Conservation (phyloP, 1,284 basidiomycete species). For the Puccinia novopanici region DNA sequence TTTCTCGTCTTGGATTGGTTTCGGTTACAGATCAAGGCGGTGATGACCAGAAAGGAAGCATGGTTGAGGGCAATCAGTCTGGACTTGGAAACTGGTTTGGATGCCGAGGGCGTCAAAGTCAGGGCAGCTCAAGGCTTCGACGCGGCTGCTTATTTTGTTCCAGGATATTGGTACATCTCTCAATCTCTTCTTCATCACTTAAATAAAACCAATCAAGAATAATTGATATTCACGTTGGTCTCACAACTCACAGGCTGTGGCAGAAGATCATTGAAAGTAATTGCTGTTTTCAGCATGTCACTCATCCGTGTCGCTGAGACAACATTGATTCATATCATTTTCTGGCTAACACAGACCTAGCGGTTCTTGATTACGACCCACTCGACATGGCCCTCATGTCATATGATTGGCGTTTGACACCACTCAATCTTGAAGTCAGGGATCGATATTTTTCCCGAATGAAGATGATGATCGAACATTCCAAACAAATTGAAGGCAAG, state of each 20-base stretch:
- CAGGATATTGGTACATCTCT: conserved; percentile 61
- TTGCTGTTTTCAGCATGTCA: not conserved
- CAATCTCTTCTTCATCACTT: conserved; percentile 30
- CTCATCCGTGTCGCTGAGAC: conserved; percentile 1
- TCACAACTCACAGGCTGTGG: conserved; percentile 54
- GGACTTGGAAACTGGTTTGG: conserved; percentile 83
- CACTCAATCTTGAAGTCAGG: conserved; percentile 76
- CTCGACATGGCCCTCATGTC: conserved; percentile 65
- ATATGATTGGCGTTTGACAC: conserved; percentile 54
- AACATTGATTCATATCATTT: not conserved
- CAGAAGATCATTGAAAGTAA: conserved; percentile 55
- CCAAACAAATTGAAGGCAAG: conserved; percentile 71
- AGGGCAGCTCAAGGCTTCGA: conserved; percentile 77
- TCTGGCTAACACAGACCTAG: conserved; percentile 31
- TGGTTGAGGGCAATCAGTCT: conserved; percentile 91
- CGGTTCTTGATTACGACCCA: conserved; percentile 50
- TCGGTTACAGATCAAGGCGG: conserved; percentile 70
- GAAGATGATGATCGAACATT: conserved; percentile 80
- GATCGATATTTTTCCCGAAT: conserved; percentile 90
- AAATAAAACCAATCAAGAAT: no score
- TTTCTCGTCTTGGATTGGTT: conserved; percentile 52
- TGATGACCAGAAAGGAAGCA: conserved; percentile 76
- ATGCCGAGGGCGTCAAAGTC: conserved; percentile 84
- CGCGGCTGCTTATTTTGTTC: conserved; percentile 85
- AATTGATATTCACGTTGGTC: not conserved